phyloP scores from a whole-genome alignment of 345 rosid genomes.

The Leavenworthia alabamica region DNA sequence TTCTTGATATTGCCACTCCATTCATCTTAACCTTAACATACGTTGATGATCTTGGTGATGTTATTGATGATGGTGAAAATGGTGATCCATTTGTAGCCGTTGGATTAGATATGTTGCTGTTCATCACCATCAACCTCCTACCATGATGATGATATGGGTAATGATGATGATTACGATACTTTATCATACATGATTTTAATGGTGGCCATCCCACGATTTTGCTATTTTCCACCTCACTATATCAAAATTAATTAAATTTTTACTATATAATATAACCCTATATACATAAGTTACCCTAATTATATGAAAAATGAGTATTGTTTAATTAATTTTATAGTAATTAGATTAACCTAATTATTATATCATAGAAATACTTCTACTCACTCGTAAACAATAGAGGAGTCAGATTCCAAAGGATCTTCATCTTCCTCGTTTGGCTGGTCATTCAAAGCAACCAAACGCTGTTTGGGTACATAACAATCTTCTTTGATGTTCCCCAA shows the following conservation, averaged over 20 bases:
- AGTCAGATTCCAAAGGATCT: slow-evolving; percentile 27
- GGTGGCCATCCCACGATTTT: slow-evolving; percentile 76
- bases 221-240: slow-evolving; percentile 31
- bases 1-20: slow-evolving; percentile 59
- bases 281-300: neutral
- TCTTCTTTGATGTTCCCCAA: neutral
- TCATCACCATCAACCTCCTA: slow-evolving; percentile 17
- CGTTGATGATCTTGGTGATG: slow-evolving; percentile 26
- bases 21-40: slow-evolving; percentile 77
- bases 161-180: slow-evolving; percentile 23
- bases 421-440: slow-evolving; percentile 51
- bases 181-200: slow-evolving; percentile 58
- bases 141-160: slow-evolving; percentile 25
- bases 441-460: slow-evolving; percentile 27
- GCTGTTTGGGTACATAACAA: neutral
- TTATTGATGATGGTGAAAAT: neutral
- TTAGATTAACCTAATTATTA: neutral
- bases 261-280: neutral
- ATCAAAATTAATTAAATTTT: slow-evolving; percentile 1
- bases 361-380: slow-evolving; percentile 3
- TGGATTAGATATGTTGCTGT: slow-evolving; percentile 7
- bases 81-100: neutral
- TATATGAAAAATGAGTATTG: neutral
- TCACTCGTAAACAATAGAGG: slow-evolving; percentile 36
- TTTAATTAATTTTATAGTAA: neutral